A percentile compares a stretch with the other conserved stretches of the same genome.
Evolutionary conservation across 805 yeast species (phyloP).

Genomic region (Candida golubevii): DNA sequence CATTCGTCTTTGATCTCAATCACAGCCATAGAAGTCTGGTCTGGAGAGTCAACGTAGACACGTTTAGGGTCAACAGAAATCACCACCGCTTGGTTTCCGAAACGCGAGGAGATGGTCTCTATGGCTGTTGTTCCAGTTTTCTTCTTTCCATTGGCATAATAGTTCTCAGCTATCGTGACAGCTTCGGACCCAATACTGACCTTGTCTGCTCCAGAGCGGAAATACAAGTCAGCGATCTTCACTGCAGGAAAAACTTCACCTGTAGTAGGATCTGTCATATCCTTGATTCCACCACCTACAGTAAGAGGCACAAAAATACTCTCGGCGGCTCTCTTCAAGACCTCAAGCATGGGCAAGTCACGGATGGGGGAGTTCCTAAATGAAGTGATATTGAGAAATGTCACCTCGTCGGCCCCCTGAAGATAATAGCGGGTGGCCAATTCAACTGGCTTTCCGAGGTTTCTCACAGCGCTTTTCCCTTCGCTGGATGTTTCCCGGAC

Average conservation of each 20-base stretch:
- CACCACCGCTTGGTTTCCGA: constrained; percentile 97
- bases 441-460: constrained; percentile 94
- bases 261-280: constrained; percentile 73
- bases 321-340: constrained; percentile 74
- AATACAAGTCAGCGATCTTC: constrained; percentile 86
- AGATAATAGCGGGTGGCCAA: constrained; percentile 83
- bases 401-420: constrained; percentile 97
- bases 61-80: constrained; percentile 97
- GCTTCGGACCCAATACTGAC: constrained; percentile 98
- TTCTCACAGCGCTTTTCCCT: constrained; percentile 66
- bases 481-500: constrained; percentile 63
- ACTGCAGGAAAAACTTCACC: constrained; percentile 78
- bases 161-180: constrained; percentile 83
- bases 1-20: constrained; percentile 53
- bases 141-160: constrained; percentile 51
- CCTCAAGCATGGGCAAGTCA: constrained; percentile 95
- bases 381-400: constrained; percentile 91
- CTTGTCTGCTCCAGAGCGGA: constrained; percentile 96
- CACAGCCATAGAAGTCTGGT: constrained; percentile 56
- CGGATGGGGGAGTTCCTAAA: constrained; percentile 89
- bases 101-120: constrained; percentile 86
- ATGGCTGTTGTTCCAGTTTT: constrained; percentile 82
- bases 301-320: constrained; percentile 95
- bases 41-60: constrained; percentile 64
- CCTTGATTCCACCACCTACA: constrained; percentile 97